These are phyloP conservation scores for Mortierella sp. DNA, from an alignment of 371 early-diverging fungal genomes.

Conservation along the genomic window DNA sequence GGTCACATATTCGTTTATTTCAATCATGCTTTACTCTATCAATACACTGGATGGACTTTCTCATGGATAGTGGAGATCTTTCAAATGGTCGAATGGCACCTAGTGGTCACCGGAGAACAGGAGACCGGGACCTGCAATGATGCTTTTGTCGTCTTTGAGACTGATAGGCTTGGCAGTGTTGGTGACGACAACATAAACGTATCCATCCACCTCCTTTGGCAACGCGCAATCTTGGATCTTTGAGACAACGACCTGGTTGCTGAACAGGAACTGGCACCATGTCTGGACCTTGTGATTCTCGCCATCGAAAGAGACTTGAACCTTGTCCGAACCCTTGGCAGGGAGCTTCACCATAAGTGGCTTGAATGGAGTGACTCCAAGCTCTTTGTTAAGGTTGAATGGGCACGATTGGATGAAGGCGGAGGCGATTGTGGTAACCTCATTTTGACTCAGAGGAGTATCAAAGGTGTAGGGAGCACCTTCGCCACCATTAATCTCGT, in stretches of 20 bases:
- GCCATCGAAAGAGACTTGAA: constrained; percentile 7
- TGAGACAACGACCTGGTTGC: constrained; percentile 22
- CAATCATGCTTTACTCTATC: too few relatives aligned
- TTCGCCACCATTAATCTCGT: constrained; percentile 2
- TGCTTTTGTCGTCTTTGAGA: constrained; percentile 11
- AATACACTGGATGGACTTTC: too few relatives aligned
- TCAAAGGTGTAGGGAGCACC: constrained; percentile 31
- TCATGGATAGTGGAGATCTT: too few relatives aligned
- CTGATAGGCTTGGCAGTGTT: constrained; percentile 22
- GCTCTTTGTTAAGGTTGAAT: too few relatives aligned
- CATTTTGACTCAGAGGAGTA: constrained; percentile 12
- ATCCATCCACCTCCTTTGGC: constrained; percentile 12
- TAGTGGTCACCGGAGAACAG: constrained; percentile 32
- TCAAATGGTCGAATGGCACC: too few relatives aligned
- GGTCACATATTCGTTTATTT: too few relatives aligned
- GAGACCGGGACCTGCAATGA: constrained; percentile 35
- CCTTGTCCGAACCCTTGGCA: background rate
- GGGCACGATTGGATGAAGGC: constrained; percentile 29
- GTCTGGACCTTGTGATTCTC: background rate
- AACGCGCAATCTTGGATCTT: constrained; percentile 9
- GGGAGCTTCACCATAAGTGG: constrained; percentile 10
- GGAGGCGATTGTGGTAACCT: constrained; percentile 21
- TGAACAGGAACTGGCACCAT: constrained; percentile 32
- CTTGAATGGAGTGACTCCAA: constrained; percentile 13
- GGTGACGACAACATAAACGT: constrained; percentile 31